These are phyloP conservation scores for Sarcodon aspratus DNA, from an alignment of 768 basidiomycete species.

Conservation along the genomic window DNA sequence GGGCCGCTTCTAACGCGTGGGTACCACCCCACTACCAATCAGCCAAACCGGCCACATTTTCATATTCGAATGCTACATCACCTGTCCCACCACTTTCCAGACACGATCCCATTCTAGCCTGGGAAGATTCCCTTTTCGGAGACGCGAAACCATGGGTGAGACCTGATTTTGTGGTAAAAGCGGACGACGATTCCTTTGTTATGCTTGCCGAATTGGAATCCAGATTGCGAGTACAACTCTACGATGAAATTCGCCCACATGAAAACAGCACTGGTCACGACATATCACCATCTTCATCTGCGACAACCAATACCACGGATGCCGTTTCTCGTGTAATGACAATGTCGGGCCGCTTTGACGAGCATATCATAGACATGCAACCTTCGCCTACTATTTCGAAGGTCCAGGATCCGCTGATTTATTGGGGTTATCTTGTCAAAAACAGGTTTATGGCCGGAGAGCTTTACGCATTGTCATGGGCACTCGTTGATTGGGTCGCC, in stretches of 20 bases:
- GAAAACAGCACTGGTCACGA: too few species aligned
- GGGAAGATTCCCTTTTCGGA: conserved; percentile 33
- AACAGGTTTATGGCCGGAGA: conserved; percentile 95
- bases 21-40: conserved; percentile 62
- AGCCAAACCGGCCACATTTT: conserved; percentile 35
- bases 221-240: conserved; percentile 69
- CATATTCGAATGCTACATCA: conserved; percentile 53
- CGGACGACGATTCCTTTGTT: conserved; percentile 91
- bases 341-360: neutral
- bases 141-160: conserved; percentile 58
- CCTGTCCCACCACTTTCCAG: conserved; percentile 49
- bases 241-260: conserved; percentile 15
- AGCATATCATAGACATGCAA: neutral
- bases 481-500: conserved; percentile 81
- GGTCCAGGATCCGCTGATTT: conserved; percentile 57
- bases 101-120: conserved; percentile 58
- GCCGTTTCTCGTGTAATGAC: neutral
- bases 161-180: conserved; percentile 89
- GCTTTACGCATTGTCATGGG: conserved; percentile 82
- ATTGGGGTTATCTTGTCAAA: conserved; percentile 87
- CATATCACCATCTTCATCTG: neutral
- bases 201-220: conserved; percentile 92
- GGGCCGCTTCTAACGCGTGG: conserved; percentile 87
- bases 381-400: neutral
- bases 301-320: neutral